phyloP scores from a whole-genome alignment of 345 rosid genomes.

The Lumnitzera littorea region DNA sequence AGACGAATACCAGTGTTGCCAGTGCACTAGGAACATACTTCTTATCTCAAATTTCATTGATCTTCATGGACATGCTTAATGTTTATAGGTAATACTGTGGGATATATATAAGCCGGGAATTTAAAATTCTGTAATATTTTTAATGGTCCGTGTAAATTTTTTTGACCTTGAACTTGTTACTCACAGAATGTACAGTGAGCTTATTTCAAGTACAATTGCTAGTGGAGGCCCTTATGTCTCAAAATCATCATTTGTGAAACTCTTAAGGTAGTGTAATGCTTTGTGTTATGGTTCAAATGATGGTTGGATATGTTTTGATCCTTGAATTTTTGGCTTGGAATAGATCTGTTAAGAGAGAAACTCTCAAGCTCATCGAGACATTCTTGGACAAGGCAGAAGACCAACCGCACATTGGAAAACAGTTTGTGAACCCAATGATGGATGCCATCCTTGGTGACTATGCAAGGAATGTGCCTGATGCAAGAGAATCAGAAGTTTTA shows the following conservation, averaged over 20 bases:
- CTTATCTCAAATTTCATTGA: conserved; percentile 75
- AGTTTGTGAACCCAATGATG: conserved; percentile 99
- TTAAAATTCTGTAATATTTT: conserved; percentile 1
- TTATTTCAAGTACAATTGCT: conserved; percentile 86
- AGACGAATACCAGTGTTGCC: conserved; percentile 99
- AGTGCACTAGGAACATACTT: conserved; percentile 86
- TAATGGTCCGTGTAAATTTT: background rate
- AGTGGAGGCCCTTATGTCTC: conserved; percentile 93
- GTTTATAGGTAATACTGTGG: conserved; percentile 67
- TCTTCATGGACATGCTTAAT: conserved; percentile 97
- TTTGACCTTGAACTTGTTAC: conserved; percentile 1
- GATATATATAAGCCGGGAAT: background rate
- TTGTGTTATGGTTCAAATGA: background rate
- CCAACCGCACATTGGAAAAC: conserved; percentile 94
- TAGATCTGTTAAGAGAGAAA: conserved; percentile 99
- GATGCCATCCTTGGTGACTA: conserved; percentile 96
- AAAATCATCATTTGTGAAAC: conserved; percentile 83
- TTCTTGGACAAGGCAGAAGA: conserved; percentile 99
- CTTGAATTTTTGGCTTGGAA: conserved; percentile 9
- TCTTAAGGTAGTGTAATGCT: conserved; percentile 50
- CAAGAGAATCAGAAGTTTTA: conserved; percentile 97
- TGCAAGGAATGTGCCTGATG: conserved; percentile 97
- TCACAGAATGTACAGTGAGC: conserved; percentile 99
- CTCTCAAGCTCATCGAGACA: conserved; percentile 94
- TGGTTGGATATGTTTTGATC: conserved; percentile 2